Conservation (phyloP, 2,329 filamentous ascomycete species). For the Talaromyces sp. region DNA sequence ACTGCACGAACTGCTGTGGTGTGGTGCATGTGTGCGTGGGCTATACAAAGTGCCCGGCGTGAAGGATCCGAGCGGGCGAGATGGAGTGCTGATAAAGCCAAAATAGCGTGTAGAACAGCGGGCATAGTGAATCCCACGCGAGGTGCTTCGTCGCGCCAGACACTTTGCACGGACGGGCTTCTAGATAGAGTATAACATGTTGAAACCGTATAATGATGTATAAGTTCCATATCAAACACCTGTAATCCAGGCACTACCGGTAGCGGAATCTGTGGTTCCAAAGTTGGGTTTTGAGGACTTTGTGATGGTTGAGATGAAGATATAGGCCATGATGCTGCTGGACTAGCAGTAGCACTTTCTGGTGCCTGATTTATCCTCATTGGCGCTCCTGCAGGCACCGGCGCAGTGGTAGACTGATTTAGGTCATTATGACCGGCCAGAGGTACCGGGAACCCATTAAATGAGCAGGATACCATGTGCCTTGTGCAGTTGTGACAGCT, state of each 20-base stretch:
- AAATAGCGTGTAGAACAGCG: conserved; percentile 49
- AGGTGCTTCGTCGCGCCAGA: conserved; percentile 50
- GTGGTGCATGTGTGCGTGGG: conserved; percentile 39
- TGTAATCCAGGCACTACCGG: neutral
- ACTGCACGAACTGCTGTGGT: conserved; percentile 32
- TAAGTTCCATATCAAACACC: conserved; percentile 47
- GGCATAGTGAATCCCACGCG: conserved; percentile 47
- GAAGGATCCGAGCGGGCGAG: conserved; percentile 43
- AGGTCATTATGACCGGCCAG: neutral
- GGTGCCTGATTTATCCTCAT: neutral
- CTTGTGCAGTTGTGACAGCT: conserved; percentile 26
- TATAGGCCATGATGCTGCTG: neutral
- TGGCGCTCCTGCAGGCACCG: neutral
- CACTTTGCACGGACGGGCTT: conserved; percentile 41
- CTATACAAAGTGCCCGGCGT: conserved; percentile 39
- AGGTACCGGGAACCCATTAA: neutral
- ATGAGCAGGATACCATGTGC: conserved; percentile 26
- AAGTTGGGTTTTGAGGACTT: neutral
- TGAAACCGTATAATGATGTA: conserved; percentile 52
- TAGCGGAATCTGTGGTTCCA: neutral
- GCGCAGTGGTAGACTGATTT: neutral
- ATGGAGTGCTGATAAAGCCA: conserved; percentile 52
- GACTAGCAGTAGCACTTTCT: neutral
- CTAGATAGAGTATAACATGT: conserved; percentile 49
- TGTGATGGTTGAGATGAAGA: neutral